Evolutionary conservation across 345 rosid genomes (phyloP).

Genomic region (Syzygium grande): DNA sequence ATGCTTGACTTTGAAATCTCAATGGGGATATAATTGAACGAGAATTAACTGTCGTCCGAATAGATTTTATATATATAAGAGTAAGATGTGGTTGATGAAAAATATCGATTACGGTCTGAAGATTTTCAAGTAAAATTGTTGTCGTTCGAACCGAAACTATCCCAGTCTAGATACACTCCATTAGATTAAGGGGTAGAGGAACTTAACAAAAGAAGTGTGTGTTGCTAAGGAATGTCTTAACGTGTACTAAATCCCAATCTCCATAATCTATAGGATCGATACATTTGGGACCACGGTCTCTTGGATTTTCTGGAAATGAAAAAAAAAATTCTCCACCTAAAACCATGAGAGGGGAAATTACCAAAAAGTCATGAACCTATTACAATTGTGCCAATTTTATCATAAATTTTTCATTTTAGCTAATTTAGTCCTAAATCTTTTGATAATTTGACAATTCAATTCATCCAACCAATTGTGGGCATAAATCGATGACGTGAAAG

Average conservation of each 20-base stretch:
- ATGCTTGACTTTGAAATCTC: not conserved
- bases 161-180: rapidly evolving
- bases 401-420: no score
- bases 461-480: no score
- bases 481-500: no score
- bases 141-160: not conserved
- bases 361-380: no score
- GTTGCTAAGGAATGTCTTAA: not conserved
- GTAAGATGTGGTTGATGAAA: not conserved
- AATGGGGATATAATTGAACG: not conserved
- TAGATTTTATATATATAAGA: no score
- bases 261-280: not conserved
- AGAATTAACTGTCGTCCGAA: not conserved
- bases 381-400: no score
- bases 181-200: not conserved
- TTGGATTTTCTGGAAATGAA: no score
- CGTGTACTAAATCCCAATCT: not conserved
- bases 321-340: no score
- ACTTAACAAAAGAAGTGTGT: not conserved
- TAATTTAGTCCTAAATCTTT: no score
- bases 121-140: not conserved
- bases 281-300: not conserved
- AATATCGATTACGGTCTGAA: not conserved
- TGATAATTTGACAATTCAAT: no score
- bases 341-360: no score